Evolutionary conservation across 2,329 filamentous ascomycete genomes (phyloP).

Genomic region (Phaeophleospora eucalypticola): DNA sequence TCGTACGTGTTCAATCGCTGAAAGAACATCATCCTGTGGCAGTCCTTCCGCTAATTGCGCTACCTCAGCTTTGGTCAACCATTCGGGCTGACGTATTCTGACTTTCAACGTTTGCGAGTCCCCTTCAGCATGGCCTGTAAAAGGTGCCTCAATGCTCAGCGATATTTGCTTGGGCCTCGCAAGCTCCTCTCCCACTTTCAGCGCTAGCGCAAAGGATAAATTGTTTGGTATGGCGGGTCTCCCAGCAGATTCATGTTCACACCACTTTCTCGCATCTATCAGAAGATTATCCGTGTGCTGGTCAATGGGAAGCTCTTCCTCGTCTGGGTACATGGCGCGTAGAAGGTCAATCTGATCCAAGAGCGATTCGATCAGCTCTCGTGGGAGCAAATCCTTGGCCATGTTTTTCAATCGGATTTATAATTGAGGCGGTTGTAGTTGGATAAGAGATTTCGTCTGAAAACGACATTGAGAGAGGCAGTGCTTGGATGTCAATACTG

Average conservation of each 20-base stretch:
- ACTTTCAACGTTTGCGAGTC: conserved; percentile 31
- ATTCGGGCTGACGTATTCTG: conserved; percentile 42
- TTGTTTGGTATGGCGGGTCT: neutral
- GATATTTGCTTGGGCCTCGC: neutral
- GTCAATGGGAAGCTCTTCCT: conserved; percentile 30
- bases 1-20: conserved; percentile 44
- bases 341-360: conserved; percentile 46
- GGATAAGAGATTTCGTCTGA: too few species aligned
- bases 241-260: neutral
- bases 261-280: neutral
- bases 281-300: conserved; percentile 7
- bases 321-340: conserved; percentile 48
- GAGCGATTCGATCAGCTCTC: conserved; percentile 11
- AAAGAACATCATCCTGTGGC: conserved; percentile 44
- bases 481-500: too few species aligned
- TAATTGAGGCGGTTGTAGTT: too few species aligned
- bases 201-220: neutral
- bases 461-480: too few species aligned
- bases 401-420: neutral
- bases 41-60: conserved; percentile 38
- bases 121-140: conserved; percentile 5
- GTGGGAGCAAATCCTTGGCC: neutral
- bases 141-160: conserved; percentile 2
- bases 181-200: neutral
- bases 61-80: conserved; percentile 51